Evolutionary conservation across 805 yeast genomes (phyloP).

Genomic region (Hanseniaspora thailandica): DNA sequence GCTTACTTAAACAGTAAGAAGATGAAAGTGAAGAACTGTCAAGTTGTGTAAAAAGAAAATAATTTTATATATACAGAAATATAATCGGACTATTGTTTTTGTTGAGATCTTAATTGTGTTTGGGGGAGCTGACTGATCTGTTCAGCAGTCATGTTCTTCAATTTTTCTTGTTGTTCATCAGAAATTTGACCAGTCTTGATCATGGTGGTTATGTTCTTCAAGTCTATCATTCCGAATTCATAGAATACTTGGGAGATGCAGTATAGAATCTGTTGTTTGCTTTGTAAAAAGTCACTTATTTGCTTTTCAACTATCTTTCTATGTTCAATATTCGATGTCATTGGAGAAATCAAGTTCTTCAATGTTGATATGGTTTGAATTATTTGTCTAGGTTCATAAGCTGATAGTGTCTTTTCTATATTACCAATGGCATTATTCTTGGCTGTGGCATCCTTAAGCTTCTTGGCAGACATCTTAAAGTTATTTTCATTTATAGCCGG

Average conservation of each 20-base stretch:
- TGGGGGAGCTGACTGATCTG: constrained; percentile 4
- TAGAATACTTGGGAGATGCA: constrained; percentile 64
- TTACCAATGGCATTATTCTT: constrained; percentile 52
- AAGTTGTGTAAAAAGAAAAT: background rate
- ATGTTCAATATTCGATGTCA: constrained; percentile 3
- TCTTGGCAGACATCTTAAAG: constrained; percentile 28
- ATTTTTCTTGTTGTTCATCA: background rate
- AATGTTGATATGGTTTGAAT: constrained; percentile 58
- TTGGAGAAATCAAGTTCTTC: constrained; percentile 36
- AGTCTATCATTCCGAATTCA: constrained; percentile 55
- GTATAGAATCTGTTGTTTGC: constrained; percentile 46
- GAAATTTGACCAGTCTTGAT: constrained; percentile 7
- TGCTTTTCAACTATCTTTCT: constrained; percentile 27
- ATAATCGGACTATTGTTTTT: background rate
- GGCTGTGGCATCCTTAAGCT: background rate
- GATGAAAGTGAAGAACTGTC: background rate
- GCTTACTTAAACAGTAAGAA: background rate
- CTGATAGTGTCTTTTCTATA: constrained; percentile 36
- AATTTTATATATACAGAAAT: background rate
- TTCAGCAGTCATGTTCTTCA: background rate
- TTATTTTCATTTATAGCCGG: constrained; percentile 39
- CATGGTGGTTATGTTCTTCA: constrained; percentile 5
- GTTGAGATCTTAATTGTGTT: constrained; percentile 2
- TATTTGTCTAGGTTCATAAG: constrained; percentile 50
- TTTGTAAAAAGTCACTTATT: constrained; percentile 43